A percentile compares a stretch with the other conserved stretches of the same genome.
phyloP scores from a whole-genome alignment of 345 rosid genomes.

The Citrus sp. region DNA sequence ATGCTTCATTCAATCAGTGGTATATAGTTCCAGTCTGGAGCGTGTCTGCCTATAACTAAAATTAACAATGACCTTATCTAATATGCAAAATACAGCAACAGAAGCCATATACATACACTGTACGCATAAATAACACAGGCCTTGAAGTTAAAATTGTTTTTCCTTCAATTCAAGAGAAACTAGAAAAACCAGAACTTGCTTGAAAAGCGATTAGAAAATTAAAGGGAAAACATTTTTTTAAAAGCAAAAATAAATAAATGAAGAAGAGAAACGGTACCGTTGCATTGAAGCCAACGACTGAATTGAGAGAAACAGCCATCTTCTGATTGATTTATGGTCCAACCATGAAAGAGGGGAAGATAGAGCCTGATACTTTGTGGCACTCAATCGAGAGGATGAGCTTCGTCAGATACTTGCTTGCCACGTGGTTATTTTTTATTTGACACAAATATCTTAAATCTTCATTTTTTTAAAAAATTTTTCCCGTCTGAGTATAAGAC shows the following conservation, averaged over 20 bases:
- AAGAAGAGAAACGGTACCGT: constrained; percentile 18
- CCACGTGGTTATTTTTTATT: constrained; percentile 5
- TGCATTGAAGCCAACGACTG: constrained; percentile 29
- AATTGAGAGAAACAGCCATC: constrained; percentile 42
- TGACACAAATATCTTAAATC: neutral
- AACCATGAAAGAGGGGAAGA: constrained; percentile 16
- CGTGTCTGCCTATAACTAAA: neutral
- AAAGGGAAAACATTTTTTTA: neutral
- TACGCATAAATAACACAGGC: neutral
- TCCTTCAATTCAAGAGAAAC: neutral
- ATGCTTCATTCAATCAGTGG: neutral
- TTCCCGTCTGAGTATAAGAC: too few species aligned
- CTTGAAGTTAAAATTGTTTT: neutral
- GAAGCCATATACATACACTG: neutral
- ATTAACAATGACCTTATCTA: too few species aligned
- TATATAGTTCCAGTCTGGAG: neutral
- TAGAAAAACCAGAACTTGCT: neutral
- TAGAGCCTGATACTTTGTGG: constrained; percentile 6
- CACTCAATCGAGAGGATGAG: constrained; percentile 9
- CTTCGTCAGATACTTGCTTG: neutral
- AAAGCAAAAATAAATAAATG: neutral
- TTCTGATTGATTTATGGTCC: constrained; percentile 7
- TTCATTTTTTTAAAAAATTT: too few species aligned
- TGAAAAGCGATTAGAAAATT: neutral
- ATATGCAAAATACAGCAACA: neutral